These are phyloP conservation scores for Malus fusca DNA, from an alignment of 306 rosid genomes.

Conservation along the genomic window DNA sequence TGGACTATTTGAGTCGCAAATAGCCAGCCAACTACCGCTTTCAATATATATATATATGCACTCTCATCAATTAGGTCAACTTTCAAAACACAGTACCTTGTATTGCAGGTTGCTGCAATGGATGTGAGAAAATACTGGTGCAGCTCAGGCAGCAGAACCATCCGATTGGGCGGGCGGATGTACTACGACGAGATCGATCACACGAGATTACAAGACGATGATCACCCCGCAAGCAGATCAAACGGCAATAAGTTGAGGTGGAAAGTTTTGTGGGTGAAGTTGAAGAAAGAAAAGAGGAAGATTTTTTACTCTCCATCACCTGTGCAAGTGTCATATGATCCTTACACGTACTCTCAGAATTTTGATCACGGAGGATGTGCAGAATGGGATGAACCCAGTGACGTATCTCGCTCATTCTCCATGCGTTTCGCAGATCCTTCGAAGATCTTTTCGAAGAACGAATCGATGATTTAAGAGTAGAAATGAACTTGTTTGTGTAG, in stretches of 20 bases:
- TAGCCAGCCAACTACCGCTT: neutral
- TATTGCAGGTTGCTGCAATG: slow-evolving; percentile 3
- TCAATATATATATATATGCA: neutral
- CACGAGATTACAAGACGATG: neutral
- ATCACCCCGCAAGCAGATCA: neutral
- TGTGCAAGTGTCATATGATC: slow-evolving; percentile 28
- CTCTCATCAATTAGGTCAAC: neutral
- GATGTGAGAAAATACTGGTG: slow-evolving; percentile 25
- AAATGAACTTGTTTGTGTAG: neutral
- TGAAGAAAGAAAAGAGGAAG: slow-evolving; percentile 38
- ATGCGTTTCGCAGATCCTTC: slow-evolving; percentile 49
- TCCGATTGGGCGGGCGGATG: slow-evolving; percentile 19
- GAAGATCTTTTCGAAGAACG: slow-evolving; percentile 16
- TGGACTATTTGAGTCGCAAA: neutral
- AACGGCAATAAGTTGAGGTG: slow-evolving; percentile 8
- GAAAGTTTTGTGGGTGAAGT: slow-evolving; percentile 25
- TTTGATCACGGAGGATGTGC: slow-evolving; percentile 26
- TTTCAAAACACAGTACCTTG: neutral
- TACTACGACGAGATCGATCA: neutral
- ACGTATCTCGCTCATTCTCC: slow-evolving; percentile 47
- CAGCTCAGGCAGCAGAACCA: slow-evolving; percentile 21
- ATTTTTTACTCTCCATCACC: slow-evolving; percentile 7
- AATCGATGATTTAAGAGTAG: neutral
- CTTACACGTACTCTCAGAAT: slow-evolving; percentile 47
- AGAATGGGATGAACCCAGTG: neutral